Percentiles rank a stretch among this genome's conserved stretches.
phyloP scores from a whole-genome alignment of 257 asterid species.

The Fraxinus cuspidata region DNA sequence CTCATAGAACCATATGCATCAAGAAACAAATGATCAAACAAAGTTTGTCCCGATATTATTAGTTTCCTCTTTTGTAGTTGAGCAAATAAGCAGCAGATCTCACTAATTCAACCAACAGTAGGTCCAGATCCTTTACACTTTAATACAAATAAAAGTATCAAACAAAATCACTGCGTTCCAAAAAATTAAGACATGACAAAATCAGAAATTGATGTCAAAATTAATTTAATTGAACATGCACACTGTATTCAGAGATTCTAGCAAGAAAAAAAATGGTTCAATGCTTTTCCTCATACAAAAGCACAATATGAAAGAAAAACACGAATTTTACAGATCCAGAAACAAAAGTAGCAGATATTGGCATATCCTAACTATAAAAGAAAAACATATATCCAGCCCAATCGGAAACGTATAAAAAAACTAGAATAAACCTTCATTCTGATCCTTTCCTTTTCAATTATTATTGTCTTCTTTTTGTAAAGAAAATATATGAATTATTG shows the following conservation, averaged over 20 bases:
- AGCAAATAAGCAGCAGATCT: background rate
- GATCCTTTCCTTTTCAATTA: constrained; percentile 3
- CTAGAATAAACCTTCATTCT: background rate
- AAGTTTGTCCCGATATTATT: background rate
- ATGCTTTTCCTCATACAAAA: background rate
- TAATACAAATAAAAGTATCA: background rate
- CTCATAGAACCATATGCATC: background rate
- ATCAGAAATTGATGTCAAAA: background rate
- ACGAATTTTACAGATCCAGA: constrained; percentile 25
- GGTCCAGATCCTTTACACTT: background rate
- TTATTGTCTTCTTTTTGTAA: constrained; percentile 17
- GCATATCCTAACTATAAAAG: constrained; percentile 17
- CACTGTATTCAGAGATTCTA: background rate
- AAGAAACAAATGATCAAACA: background rate
- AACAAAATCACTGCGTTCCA: background rate
- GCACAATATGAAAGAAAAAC: background rate
- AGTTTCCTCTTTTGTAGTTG: background rate
- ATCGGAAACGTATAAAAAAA: background rate
- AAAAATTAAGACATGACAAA: background rate
- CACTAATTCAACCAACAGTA: background rate
- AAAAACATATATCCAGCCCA: constrained; percentile 8
- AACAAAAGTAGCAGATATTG: constrained; percentile 19
- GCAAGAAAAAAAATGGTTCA: background rate
- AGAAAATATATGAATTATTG: constrained; percentile 1
- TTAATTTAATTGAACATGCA: too few relatives aligned